A percentile compares a stretch with the other conserved stretches of the same genome.
phyloP scores from a whole-genome alignment of 2,329 filamentous ascomycete species.

The Monilinia fructicola region DNA sequence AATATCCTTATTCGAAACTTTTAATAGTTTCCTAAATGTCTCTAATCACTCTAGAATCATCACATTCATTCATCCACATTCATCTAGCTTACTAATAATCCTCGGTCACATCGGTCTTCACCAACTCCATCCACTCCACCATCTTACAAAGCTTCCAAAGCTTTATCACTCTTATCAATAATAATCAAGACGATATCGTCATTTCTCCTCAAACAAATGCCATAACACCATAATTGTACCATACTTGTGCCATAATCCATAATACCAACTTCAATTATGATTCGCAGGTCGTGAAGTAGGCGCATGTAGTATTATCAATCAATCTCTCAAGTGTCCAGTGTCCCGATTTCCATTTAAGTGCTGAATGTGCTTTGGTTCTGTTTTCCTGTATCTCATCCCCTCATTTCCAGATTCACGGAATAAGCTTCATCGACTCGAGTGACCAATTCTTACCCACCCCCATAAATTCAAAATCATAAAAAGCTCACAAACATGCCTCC shows the following conservation, averaged over 20 bases:
- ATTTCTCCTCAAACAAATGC: constrained; percentile 18
- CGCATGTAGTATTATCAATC: constrained; percentile 27
- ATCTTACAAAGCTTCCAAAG: background rate
- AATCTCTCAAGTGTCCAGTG: constrained; percentile 9
- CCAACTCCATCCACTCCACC: too few relatives aligned
- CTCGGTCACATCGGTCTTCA: too few relatives aligned
- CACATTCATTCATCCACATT: too few relatives aligned
- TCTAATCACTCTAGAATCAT: too few relatives aligned
- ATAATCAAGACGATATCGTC: constrained; percentile 3
- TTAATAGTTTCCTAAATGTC: too few relatives aligned
- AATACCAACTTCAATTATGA: background rate
- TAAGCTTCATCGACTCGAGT: too few relatives aligned
- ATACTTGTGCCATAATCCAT: background rate
- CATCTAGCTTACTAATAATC: too few relatives aligned
- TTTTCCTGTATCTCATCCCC: background rate
- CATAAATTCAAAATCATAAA: background rate
- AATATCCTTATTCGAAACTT: too few relatives aligned
- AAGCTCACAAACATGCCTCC: constrained; percentile 14
- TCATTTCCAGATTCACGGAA: background rate
- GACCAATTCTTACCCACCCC: background rate
- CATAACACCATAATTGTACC: background rate
- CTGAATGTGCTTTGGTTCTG: background rate
- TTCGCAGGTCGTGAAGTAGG: background rate
- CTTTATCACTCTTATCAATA: too few relatives aligned
- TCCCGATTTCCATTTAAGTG: constrained; percentile 2